Conservation (phyloP, 352 stramenopile species). For the Blastocystis sp. region DNA sequence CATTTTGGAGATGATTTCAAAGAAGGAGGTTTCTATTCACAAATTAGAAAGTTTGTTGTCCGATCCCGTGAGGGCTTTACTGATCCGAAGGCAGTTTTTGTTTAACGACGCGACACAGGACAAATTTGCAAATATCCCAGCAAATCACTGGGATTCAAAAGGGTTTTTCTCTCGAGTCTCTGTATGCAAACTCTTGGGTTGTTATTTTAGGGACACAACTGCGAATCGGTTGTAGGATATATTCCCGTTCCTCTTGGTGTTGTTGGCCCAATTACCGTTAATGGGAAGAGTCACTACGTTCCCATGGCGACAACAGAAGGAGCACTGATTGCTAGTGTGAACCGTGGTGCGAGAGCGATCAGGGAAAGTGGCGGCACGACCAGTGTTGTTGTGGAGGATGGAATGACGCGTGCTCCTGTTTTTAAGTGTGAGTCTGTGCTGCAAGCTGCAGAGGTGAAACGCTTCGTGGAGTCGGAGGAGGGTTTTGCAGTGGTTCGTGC, state of each 20-base stretch:
- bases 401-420: slow-evolving; percentile 80
- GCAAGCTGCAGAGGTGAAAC: slow-evolving; percentile 67
- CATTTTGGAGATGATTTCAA: slow-evolving; percentile 56
- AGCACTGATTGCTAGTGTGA: slow-evolving; percentile 77
- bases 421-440: slow-evolving; percentile 69
- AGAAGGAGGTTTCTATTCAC: slow-evolving; percentile 68
- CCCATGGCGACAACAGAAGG: slow-evolving; percentile 85
- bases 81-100: slow-evolving; percentile 68
- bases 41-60: slow-evolving; percentile 76
- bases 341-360: slow-evolving; percentile 77
- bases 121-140: slow-evolving; percentile 22
- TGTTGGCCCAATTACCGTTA: slow-evolving; percentile 76
- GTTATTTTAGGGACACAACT: slow-evolving; percentile 73
- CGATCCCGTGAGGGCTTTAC: slow-evolving; percentile 72
- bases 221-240: slow-evolving; percentile 82
- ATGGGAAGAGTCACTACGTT: slow-evolving; percentile 75
- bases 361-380: slow-evolving; percentile 69
- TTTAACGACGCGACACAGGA: slow-evolving; percentile 63
- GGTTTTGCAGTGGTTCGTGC: slow-evolving; percentile 72
- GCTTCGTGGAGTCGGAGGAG: slow-evolving; percentile 65
- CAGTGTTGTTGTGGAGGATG: slow-evolving; percentile 72
- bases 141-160: slow-evolving; percentile 56
- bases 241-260: slow-evolving; percentile 79
- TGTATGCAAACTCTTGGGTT: neutral
- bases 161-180: slow-evolving; percentile 55